phyloP scores from a whole-genome alignment of 768 basidiomycete genomes.

The Chlorophyllum brunneum region DNA sequence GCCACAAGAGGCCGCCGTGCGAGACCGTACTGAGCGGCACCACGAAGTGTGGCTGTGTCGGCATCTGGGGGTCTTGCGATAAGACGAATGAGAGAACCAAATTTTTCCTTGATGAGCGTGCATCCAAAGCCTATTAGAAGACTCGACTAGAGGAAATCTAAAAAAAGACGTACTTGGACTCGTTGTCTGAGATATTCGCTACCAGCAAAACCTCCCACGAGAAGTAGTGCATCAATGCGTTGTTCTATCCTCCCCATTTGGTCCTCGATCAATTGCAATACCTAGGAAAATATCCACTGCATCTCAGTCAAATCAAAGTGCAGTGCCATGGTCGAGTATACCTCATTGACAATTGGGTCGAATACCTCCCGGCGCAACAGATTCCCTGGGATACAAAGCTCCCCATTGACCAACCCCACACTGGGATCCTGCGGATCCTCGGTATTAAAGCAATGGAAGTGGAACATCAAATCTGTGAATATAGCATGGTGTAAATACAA shows the following conservation, averaged over 20 bases:
- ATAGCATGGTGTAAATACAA: conserved; percentile 4
- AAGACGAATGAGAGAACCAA: conserved; percentile 60
- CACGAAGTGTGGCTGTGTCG: conserved; percentile 84
- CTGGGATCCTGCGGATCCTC: conserved; percentile 77
- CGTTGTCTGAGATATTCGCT: conserved; percentile 81
- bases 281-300: conserved; percentile 41
- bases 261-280: conserved; percentile 73
- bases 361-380: conserved; percentile 83
- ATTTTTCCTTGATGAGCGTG: conserved; percentile 48
- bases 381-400: conserved; percentile 79
- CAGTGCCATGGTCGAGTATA: conserved; percentile 27
- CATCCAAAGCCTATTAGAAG: conserved; percentile 9
- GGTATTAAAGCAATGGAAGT: conserved; percentile 88
- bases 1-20: conserved; percentile 75
- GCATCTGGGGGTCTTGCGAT: conserved; percentile 84
- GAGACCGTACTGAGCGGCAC: conserved; percentile 85
- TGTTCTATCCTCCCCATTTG: conserved; percentile 67
- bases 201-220: conserved; percentile 88
- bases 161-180: conserved; percentile 54
- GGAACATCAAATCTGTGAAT: conserved; percentile 69
- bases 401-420: conserved; percentile 79
- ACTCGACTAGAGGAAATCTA: not conserved
- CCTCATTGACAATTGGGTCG: conserved; percentile 81
- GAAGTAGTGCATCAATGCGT: conserved; percentile 75
- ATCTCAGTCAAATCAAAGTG: not conserved